Conservation (phyloP, 202 grass and related monocot genomes). For the Musa balbisiana region DNA sequence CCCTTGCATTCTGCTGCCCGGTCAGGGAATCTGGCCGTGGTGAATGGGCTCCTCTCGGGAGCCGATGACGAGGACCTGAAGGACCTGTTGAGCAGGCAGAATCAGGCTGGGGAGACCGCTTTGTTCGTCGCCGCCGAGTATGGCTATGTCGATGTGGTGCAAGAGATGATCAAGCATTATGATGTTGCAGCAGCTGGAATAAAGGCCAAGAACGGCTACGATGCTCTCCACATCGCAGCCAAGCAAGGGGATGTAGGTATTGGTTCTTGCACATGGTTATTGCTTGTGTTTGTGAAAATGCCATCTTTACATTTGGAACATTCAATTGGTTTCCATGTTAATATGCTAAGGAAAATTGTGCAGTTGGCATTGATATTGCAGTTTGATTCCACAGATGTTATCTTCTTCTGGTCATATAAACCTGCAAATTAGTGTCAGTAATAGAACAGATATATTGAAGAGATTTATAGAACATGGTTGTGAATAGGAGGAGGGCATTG, state of each 20-base stretch:
- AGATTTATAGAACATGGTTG: no score
- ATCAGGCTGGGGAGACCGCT: constrained; percentile 74
- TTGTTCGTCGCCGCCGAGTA: constrained; percentile 94
- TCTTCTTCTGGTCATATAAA: no score
- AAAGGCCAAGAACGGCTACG: constrained; percentile 85
- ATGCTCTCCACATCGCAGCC: constrained; percentile 82
- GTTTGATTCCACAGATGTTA: no score
- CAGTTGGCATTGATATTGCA: no score
- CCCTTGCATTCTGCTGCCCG: constrained; percentile 70
- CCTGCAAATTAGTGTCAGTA: no score
- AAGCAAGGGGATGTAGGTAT: constrained; percentile 99
- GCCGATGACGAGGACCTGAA: constrained; percentile 27
- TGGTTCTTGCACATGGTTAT: background rate
- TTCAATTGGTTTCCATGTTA: no score
- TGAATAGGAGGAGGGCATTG: no score
- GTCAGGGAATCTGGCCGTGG: constrained; percentile 45
- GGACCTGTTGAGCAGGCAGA: constrained; percentile 58
- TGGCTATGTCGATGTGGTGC: constrained; percentile 58
- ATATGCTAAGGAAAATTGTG: no score
- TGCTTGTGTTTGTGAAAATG: background rate
- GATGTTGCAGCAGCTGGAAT: constrained; percentile 61
- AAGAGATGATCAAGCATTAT: constrained; percentile 66
- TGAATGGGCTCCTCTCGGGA: constrained; percentile 52
- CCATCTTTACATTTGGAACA: no score
- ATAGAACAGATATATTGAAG: no score